These are phyloP conservation scores for Monilinia fructigena DNA, from an alignment of 2,329 filamentous ascomycete species.

Conservation along the genomic window DNA sequence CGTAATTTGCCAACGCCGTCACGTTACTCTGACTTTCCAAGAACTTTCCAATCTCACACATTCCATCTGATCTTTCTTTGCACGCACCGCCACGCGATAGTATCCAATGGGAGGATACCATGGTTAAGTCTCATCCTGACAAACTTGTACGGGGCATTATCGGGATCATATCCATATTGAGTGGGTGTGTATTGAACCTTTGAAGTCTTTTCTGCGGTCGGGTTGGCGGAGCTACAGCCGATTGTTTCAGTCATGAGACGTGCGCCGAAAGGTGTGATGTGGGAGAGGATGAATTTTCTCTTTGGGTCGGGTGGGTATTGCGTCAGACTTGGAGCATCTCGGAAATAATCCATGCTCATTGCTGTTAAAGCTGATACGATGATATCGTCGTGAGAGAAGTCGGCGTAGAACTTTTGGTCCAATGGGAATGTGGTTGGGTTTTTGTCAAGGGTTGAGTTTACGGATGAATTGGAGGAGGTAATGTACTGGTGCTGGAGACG, in stretches of 20 bases:
- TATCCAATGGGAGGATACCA: conserved; percentile 48
- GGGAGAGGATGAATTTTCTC: conserved; percentile 49
- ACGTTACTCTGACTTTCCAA: conserved; percentile 32
- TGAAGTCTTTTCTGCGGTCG: conserved; percentile 43
- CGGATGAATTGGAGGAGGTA: conserved; percentile 65
- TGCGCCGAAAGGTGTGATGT: conserved; percentile 55
- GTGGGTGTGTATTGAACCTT: conserved; percentile 45
- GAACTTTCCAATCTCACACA: conserved; percentile 47
- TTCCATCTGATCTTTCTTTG: conserved; percentile 45
- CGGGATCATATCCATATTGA: conserved; percentile 48
- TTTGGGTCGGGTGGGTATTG: conserved; percentile 46
- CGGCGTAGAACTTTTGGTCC: conserved; percentile 66
- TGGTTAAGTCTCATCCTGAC: conserved; percentile 51
- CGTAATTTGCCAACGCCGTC: conserved; percentile 23
- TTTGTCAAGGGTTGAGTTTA: conserved; percentile 72
- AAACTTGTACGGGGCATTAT: conserved; percentile 47
- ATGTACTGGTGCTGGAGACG: conserved; percentile 69
- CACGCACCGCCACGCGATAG: conserved; percentile 49
- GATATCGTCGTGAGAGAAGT: conserved; percentile 88
- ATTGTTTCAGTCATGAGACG: conserved; percentile 56
- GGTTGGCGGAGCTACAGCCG: conserved; percentile 46
- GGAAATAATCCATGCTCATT: conserved; percentile 55
- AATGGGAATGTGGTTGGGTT: conserved; percentile 71
- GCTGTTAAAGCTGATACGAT: conserved; percentile 65
- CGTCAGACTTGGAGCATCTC: conserved; percentile 46